phyloP scores from a whole-genome alignment of 257 asterid genomes.

The Schizonepeta tenuifolia region DNA sequence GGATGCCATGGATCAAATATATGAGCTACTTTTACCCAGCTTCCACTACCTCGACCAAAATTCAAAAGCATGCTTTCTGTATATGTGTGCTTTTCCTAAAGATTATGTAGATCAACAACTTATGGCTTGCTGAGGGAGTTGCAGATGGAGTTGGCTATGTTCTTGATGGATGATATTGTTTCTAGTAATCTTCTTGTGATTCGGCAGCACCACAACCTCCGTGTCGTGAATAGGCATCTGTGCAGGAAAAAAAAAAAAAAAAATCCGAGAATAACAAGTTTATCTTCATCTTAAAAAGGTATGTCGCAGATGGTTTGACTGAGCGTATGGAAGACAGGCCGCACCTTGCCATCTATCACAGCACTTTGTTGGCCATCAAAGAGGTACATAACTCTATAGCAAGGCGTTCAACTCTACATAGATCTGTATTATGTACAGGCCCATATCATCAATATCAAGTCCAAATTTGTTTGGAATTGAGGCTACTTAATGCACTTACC shows the following conservation, averaged over 20 bases:
- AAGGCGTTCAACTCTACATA: neutral
- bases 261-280: neutral
- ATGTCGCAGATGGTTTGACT: neutral
- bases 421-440: neutral
- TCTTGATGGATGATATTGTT: neutral
- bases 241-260: too few species aligned
- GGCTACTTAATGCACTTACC: conserved; percentile 14
- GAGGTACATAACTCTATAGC: neutral
- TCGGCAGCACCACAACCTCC: neutral
- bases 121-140: conserved; percentile 7
- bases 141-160: neutral
- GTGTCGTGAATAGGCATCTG: conserved; percentile 1
- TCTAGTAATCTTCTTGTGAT: neutral
- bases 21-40: conserved; percentile 22
- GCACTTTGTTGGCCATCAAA: neutral
- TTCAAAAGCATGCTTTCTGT: neutral
- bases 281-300: neutral
- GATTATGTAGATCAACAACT: neutral
- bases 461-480: neutral
- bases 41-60: conserved; percentile 20
- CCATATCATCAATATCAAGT: conserved; percentile 1
- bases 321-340: neutral
- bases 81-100: neutral
- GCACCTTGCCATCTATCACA: neutral
- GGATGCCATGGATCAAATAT: conserved; percentile 4